Evolutionary conservation across 2,329 filamentous ascomycete species (phyloP).

Genomic region (Claviceps spartinae): DNA sequence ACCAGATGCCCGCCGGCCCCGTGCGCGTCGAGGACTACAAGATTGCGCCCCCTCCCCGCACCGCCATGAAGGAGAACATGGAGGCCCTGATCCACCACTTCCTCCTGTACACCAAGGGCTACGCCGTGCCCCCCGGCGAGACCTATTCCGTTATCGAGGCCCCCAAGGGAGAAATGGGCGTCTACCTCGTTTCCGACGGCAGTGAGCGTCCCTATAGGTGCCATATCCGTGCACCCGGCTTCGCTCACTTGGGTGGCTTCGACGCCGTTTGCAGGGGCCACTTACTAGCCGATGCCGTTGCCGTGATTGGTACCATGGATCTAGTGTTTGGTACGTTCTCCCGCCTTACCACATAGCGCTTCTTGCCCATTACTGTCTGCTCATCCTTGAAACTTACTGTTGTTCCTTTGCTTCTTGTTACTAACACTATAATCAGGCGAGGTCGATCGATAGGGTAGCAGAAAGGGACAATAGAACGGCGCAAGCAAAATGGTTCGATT

Average conservation of each 20-base stretch:
- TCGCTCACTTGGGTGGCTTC: conserved; percentile 87
- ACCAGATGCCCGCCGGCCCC: conserved; percentile 94
- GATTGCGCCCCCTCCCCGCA: conserved; percentile 84
- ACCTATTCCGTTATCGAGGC: conserved; percentile 97
- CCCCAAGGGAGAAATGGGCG: conserved; percentile 99
- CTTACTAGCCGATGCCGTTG: conserved; percentile 88
- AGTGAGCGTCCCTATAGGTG: conserved; percentile 94
- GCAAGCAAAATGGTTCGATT: conserved; percentile 10
- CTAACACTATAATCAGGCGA: conserved; percentile 30
- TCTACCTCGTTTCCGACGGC: conserved; percentile 90
- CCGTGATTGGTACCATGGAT: conserved; percentile 86
- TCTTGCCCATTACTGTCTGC: no score
- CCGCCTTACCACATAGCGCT: no score
- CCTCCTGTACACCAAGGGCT: conserved; percentile 96
- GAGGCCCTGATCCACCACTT: conserved; percentile 99
- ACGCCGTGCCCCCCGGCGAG: conserved; percentile 90
- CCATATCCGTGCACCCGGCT: conserved; percentile 93
- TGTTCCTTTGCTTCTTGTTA: background rate
- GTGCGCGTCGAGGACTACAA: conserved; percentile 98
- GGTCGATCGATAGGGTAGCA: conserved; percentile 40
- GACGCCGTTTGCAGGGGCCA: conserved; percentile 89
- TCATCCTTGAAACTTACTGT: no score
- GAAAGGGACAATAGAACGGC: no score
- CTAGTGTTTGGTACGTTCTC: conserved; percentile 62
- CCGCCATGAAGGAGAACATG: conserved; percentile 99